Base-by-base conservation (phyloP, 768 basidiomycete species). In the Leccinum subgranulosum region DNA sequence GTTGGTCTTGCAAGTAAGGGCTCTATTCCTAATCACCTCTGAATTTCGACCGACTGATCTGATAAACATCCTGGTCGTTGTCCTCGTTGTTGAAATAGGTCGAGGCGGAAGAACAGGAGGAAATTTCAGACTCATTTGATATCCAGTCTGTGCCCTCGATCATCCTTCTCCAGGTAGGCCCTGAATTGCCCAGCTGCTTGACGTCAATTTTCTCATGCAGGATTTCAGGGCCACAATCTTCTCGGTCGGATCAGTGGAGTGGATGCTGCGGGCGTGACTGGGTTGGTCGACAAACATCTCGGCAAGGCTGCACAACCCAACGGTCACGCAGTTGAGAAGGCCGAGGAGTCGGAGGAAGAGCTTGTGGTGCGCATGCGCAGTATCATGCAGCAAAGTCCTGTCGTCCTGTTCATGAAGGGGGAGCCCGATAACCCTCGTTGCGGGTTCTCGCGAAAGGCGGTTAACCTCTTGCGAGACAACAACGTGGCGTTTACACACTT, bases 341-440 rank as follows among this genome's bases (percentile, higher is more conserved):
- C 19, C 19, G 19, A 65, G 12, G 86, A 92, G 71, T 81, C 84
- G 0, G 73, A 78, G 17, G 90, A 90, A 63, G 80, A 90, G 64
- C 81, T 96, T 21, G 77, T 81, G 15, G 69, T 73, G 45, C 81
- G 94, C 51, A 82, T 95, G 67, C 77, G 73, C 15, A 61, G 59
- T 47, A 74, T 99, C 56, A 96, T 98, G 94, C 81, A 80, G 59
- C 84, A 91, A 73, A 82, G 81, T 73, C 78, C 79, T 21, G 85
- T 94, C 11, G 87, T 96, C 27, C 66, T 95, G 56, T 94, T 95
- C 79, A 95, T 96, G 92, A 96, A 96, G 72, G 93, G 93, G 19
- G 79, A 74, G 51, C 92, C 92, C 0, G 81, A 86, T 31, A 76
- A 74, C 2, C 93, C 93, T 6, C 84, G 87, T 56, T 96, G 93